Evolutionary conservation across 306 rosid species (phyloP).

Genomic region (Trifolium repens): DNA sequence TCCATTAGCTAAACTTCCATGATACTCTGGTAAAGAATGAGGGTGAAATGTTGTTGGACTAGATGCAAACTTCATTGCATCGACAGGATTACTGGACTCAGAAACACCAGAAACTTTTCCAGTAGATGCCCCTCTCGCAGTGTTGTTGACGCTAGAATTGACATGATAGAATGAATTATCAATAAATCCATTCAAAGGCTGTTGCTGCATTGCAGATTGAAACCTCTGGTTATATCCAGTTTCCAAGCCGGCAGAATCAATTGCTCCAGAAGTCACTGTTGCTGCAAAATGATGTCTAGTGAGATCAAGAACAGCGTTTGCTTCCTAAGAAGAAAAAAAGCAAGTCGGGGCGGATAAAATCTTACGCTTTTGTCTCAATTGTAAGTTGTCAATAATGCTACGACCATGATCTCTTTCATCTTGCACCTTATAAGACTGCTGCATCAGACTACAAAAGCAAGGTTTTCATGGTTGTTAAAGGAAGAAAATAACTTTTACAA

Average conservation of each 20-base stretch:
- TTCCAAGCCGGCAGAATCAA: conserved; percentile 53
- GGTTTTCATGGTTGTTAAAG: conserved; percentile 28
- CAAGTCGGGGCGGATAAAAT: conserved; percentile 37
- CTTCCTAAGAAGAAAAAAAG: conserved; percentile 4
- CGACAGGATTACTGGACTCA: conserved; percentile 52
- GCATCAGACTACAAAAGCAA: conserved; percentile 63
- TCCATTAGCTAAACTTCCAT: conserved; percentile 59
- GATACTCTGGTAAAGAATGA: conserved; percentile 74
- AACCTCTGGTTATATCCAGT: conserved; percentile 61
- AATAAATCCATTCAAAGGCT: conserved; percentile 49
- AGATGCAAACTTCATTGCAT: conserved; percentile 57
- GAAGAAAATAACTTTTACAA: conserved; percentile 32
- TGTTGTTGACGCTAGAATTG: conserved; percentile 58
- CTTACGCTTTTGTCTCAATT: conserved; percentile 55
- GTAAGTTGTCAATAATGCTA: conserved; percentile 50
- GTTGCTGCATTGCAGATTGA: conserved; percentile 49
- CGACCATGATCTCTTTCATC: conserved; percentile 58
- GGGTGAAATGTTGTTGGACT: conserved; percentile 60
- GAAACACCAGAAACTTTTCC: conserved; percentile 51
- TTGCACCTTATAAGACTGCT: conserved; percentile 61
- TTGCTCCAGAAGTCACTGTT: conserved; percentile 51
- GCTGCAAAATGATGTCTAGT: conserved; percentile 39
- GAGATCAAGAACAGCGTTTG: conserved; percentile 33
- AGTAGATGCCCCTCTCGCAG: conserved; percentile 52
- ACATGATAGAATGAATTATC: conserved; percentile 51